Evolutionary conservation across 352 stramenopile genomes (phyloP).

Genomic region (Globisporangium megalacanthum): DNA sequence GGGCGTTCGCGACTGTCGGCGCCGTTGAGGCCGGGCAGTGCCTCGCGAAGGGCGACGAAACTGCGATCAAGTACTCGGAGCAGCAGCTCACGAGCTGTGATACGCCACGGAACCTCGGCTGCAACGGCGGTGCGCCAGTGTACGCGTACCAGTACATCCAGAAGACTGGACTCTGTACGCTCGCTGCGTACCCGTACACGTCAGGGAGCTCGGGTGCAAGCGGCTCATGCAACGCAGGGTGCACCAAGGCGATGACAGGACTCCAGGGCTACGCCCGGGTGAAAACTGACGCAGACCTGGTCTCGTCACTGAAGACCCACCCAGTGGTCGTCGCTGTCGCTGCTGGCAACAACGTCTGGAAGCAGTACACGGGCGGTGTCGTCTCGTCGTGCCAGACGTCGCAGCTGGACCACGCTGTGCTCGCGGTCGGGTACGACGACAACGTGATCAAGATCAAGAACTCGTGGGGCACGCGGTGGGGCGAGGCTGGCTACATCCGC

Average conservation of each 20-base stretch:
- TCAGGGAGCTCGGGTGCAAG: not conserved
- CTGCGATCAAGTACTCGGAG: conserved; percentile 76
- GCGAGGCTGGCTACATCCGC: conserved; percentile 90
- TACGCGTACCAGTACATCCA: conserved; percentile 91
- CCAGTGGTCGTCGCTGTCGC: conserved; percentile 93
- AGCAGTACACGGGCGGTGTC: conserved; percentile 94
- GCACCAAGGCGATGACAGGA: conserved; percentile 12
- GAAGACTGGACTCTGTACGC: conserved; percentile 57
- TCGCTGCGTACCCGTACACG: not conserved
- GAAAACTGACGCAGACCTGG: conserved; percentile 60
- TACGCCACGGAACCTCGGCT: conserved; percentile 72
- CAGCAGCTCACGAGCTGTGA: conserved; percentile 91
- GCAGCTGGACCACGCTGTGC: conserved; percentile 94
- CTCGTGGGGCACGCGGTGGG: conserved; percentile 92
- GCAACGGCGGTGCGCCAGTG: conserved; percentile 83
- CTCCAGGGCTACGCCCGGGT: conserved; percentile 30
- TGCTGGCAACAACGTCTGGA: conserved; percentile 90
- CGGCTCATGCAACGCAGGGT: conserved; percentile 10
- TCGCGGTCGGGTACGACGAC: conserved; percentile 92
- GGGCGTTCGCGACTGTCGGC: conserved; percentile 92
- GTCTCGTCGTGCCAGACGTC: conserved; percentile 65
- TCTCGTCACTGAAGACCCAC: conserved; percentile 84
- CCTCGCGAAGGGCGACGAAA: conserved; percentile 48
- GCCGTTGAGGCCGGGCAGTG: conserved; percentile 88
- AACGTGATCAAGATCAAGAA: conserved; percentile 94